A percentile compares a stretch with the other conserved stretches of the same genome.
Evolutionary conservation across 1,139 yeast genomes (phyloP).

Genomic region (Geotrichum carabidarum): DNA sequence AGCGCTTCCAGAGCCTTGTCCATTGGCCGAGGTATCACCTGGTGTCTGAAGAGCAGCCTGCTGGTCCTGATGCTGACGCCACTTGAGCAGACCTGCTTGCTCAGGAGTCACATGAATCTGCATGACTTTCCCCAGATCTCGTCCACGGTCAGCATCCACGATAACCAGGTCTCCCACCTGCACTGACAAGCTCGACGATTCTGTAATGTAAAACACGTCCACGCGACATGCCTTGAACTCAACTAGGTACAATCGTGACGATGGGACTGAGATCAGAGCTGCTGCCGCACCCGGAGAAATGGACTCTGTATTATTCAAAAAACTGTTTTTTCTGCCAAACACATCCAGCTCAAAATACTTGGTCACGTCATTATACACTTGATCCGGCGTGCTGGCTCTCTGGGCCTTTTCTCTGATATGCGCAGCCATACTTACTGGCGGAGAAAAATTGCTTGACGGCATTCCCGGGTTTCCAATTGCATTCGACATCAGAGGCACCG

Average conservation of each 20-base stretch:
- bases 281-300: constrained; percentile 18
- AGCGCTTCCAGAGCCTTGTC: neutral
- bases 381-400: neutral
- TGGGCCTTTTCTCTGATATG: neutral
- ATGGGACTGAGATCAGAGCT: constrained; percentile 28
- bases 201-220: constrained; percentile 72
- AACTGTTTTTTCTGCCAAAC: constrained; percentile 24
- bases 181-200: constrained; percentile 47
- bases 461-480: neutral
- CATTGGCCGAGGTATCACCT: constrained; percentile 23
- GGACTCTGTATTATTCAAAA: neutral
- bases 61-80: constrained; percentile 72
- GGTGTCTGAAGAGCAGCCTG: constrained; percentile 49
- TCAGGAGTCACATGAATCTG: constrained; percentile 62
- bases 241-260: constrained; percentile 54
- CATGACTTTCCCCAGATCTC: constrained; percentile 78
- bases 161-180: constrained; percentile 74
- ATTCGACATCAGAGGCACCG: neutral
- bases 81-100: constrained; percentile 77
- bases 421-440: neutral
- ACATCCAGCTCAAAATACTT: constrained; percentile 27
- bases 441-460: neutral
- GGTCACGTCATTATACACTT: neutral
- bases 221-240: constrained; percentile 82
- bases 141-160: constrained; percentile 94